A percentile compares a stretch with the other conserved stretches of the same genome.
phyloP scores from a whole-genome alignment of 1,284 basidiomycete species.

The Athelia psychrophila region DNA sequence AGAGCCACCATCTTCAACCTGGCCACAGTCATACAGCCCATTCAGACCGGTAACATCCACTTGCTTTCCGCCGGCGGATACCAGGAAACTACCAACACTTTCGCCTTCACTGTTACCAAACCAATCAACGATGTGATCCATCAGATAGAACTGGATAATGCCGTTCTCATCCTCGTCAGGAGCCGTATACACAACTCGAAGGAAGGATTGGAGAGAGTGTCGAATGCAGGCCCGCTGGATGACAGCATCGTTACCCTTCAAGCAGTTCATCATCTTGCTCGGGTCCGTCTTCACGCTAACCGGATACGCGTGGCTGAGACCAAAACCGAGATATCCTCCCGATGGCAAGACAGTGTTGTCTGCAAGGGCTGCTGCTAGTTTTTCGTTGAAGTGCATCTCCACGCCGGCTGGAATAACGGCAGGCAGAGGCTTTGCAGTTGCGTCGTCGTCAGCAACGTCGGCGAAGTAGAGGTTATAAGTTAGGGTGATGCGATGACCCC shows the following conservation, averaged over 20 bases:
- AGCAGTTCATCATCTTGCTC: slow-evolving; percentile 4
- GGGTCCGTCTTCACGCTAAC: slow-evolving; percentile 5
- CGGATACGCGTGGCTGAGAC: slow-evolving; percentile 31
- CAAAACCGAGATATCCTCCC: slow-evolving; percentile 31
- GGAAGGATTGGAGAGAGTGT: not conserved
- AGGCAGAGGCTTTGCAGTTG: not conserved
- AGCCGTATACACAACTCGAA: not conserved
- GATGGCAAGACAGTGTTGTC: slow-evolving; percentile 20
- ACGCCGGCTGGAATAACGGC: not conserved
- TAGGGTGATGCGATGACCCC: slow-evolving; percentile 38
- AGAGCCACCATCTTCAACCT: not conserved
- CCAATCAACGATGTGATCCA: not conserved
- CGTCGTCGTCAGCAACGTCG: not conserved
- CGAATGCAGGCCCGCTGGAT: slow-evolving; percentile 3
- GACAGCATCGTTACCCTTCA: slow-evolving; percentile 25
- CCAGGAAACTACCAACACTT: too few species aligned
- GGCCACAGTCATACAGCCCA: not conserved
- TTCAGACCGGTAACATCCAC: not conserved
- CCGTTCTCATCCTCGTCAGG: not conserved
- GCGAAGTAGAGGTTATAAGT: slow-evolving; percentile 35
- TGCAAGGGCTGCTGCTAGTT: slow-evolving; percentile 14
- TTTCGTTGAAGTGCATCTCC: slow-evolving; percentile 9
- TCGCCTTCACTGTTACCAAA: not conserved
- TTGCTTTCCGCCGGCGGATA: not conserved
- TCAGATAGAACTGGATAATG: not conserved